phyloP scores from a whole-genome alignment of 306 rosid genomes.

The Cicer yamashitae region DNA sequence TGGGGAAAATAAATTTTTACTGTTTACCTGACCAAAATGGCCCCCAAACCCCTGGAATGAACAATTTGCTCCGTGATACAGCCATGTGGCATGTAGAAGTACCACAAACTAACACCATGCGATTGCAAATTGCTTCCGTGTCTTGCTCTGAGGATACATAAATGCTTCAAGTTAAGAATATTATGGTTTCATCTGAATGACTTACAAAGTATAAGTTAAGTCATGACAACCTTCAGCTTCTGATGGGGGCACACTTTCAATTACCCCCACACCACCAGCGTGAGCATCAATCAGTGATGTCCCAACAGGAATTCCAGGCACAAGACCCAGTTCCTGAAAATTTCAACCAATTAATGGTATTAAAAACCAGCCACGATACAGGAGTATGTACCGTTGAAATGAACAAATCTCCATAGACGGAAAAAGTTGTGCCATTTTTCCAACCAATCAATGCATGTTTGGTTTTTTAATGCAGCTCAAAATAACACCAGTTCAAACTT shows the following conservation, averaged over 20 bases:
- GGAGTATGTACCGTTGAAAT: conserved; percentile 40
- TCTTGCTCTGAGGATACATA: conserved; percentile 57
- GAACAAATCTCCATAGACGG: conserved; percentile 47
- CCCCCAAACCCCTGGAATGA: conserved; percentile 99
- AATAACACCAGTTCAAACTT: conserved; percentile 57
- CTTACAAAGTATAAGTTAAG: conserved; percentile 33
- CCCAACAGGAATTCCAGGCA: conserved; percentile 93
- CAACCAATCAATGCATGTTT: conserved; percentile 47
- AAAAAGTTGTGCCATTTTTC: conserved; percentile 35
- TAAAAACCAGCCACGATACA: conserved; percentile 19
- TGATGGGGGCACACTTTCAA: conserved; percentile 73
- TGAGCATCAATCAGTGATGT: conserved; percentile 95
- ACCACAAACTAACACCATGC: conserved; percentile 93
- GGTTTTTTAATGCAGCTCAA: conserved; percentile 50
- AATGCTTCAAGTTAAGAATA: conserved; percentile 37
- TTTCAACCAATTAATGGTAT: conserved; percentile 40
- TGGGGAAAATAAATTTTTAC: conserved; percentile 50
- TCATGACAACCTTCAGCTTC: conserved; percentile 62
- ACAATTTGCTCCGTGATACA: conserved; percentile 77
- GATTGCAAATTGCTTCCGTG: conserved; percentile 69
- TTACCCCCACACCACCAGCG: conserved; percentile 97
- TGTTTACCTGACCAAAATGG: conserved; percentile 98
- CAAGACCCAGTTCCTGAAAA: conserved; percentile 86
- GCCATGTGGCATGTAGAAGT: conserved; percentile 99
- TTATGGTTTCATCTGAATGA: conserved; percentile 32